phyloP scores from a whole-genome alignment of 2,329 filamentous ascomycete species.

The Diaporthe citriasiana region DNA sequence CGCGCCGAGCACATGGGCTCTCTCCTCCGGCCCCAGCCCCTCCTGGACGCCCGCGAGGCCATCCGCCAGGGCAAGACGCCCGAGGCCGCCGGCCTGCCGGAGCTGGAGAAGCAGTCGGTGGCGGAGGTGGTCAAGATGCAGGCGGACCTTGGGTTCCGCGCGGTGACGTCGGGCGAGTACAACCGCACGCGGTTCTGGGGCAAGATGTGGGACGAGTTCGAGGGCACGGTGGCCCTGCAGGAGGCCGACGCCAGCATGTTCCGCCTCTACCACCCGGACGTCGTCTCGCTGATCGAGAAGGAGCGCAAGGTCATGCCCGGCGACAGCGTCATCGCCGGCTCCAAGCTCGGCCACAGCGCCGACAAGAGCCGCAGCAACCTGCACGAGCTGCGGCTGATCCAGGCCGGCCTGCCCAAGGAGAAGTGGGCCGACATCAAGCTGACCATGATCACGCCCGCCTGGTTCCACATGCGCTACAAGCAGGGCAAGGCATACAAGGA shows the following conservation, averaged over 20 bases:
- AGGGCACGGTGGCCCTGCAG: slow-evolving; percentile 62
- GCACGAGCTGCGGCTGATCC: slow-evolving; percentile 64
- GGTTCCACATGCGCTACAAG: slow-evolving; percentile 69
- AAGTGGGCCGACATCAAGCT: slow-evolving; percentile 67
- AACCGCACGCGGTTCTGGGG: slow-evolving; percentile 67
- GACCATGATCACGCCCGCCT: slow-evolving; percentile 68
- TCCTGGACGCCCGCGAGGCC: slow-evolving; percentile 64
- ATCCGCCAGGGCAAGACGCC: slow-evolving; percentile 68
- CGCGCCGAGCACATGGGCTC: slow-evolving; percentile 55
- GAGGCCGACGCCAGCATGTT: slow-evolving; percentile 67
- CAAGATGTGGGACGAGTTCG: slow-evolving; percentile 67
- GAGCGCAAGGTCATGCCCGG: slow-evolving; percentile 69
- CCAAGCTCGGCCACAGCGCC: slow-evolving; percentile 60
- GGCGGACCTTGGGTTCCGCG: slow-evolving; percentile 74
- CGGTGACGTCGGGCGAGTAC: slow-evolving; percentile 81
- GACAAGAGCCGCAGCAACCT: slow-evolving; percentile 61
- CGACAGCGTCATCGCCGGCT: slow-evolving; percentile 66
- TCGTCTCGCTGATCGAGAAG: slow-evolving; percentile 66
- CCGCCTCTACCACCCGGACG: slow-evolving; percentile 68
- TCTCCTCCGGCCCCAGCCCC: slow-evolving; percentile 52
- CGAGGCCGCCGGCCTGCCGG: slow-evolving; percentile 68
- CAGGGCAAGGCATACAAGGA: slow-evolving; percentile 69
- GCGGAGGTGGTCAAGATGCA: slow-evolving; percentile 78
- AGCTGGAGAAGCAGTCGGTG: slow-evolving; percentile 76
- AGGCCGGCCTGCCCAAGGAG: slow-evolving; percentile 60